A percentile compares a stretch with the other conserved stretches of the same genome.
Evolutionary conservation across 768 basidiomycete species (phyloP).

Genomic region (Hericium alpestre): DNA sequence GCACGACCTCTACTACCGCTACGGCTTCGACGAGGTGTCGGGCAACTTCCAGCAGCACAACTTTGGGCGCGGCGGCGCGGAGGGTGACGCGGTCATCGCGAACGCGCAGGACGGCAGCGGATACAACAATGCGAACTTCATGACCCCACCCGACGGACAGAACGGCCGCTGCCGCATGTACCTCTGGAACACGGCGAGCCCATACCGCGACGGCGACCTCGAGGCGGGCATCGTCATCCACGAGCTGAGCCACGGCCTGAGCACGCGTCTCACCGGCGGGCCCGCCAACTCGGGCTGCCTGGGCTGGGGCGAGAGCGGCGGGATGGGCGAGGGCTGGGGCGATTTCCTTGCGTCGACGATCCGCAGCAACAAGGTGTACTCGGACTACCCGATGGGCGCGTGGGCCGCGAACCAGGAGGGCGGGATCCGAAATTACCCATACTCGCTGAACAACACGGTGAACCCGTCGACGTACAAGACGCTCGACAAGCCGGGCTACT

Average conservation of each 20-base stretch:
- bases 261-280: slow-evolving; percentile 90
- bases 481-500: slow-evolving; percentile 87
- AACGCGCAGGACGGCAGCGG: slow-evolving; percentile 95
- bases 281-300: slow-evolving; percentile 88
- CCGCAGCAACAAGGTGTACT: slow-evolving; percentile 62
- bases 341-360: slow-evolving; percentile 85
- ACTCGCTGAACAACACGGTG: slow-evolving; percentile 60
- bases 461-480: slow-evolving; percentile 94
- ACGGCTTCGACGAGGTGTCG: slow-evolving; percentile 83
- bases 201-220: slow-evolving; percentile 89
- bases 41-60: slow-evolving; percentile 99
- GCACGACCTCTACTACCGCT: slow-evolving; percentile 78
- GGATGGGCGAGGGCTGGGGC: slow-evolving; percentile 98
- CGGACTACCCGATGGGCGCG: slow-evolving; percentile 83
- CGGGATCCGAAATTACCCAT: slow-evolving; percentile 84
- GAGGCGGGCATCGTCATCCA: slow-evolving; percentile 97
- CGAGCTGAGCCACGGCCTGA: slow-evolving; percentile 80
- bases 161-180: slow-evolving; percentile 95
- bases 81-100: slow-evolving; percentile 83
- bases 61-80: slow-evolving; percentile 81
- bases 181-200: slow-evolving; percentile 84
- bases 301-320: slow-evolving; percentile 91
- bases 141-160: slow-evolving; percentile 75
- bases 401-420: slow-evolving; percentile 76
- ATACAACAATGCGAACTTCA: slow-evolving; percentile 88